These are phyloP conservation scores for Chenopodium berlandieri DNA, from an alignment of 148 eudicot genomes.

Conservation along the genomic window DNA sequence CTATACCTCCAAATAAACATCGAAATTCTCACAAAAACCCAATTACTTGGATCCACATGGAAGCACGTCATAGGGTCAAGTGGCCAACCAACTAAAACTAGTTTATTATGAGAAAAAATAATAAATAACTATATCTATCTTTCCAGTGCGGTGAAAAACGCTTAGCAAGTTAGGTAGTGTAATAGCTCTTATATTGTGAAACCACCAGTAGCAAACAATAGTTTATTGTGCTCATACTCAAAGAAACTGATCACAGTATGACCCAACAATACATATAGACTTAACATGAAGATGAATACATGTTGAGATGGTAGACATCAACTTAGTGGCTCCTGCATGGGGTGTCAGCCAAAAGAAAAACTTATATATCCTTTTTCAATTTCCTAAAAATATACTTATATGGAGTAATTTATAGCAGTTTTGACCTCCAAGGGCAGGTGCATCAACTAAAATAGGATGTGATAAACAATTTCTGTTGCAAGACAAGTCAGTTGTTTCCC, in stretches of 20 bases:
- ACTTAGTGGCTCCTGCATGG: too few species aligned
- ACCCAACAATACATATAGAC: background rate
- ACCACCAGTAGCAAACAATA: background rate
- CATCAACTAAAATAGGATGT: background rate
- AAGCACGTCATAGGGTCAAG: background rate
- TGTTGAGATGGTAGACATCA: background rate
- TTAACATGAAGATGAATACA: background rate
- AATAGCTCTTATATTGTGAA: too few species aligned
- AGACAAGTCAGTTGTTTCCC: background rate
- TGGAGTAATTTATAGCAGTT: background rate
- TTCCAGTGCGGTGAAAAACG: background rate
- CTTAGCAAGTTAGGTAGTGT: too few species aligned
- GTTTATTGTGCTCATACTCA: background rate
- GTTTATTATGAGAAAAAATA: too few species aligned
- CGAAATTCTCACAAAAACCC: background rate
- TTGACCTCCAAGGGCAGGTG: background rate
- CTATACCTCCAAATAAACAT: background rate
- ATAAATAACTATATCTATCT: too few species aligned
- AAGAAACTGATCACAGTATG: background rate
- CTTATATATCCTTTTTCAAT: too few species aligned
- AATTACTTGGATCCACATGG: background rate
- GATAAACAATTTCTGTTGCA: background rate
- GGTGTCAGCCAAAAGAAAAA: too few species aligned
- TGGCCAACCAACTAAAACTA: background rate
- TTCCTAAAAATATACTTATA: too few species aligned